Base-by-base conservation (phyloP, 1,284 basidiomycete species). In the Athelia sp. region DNA sequence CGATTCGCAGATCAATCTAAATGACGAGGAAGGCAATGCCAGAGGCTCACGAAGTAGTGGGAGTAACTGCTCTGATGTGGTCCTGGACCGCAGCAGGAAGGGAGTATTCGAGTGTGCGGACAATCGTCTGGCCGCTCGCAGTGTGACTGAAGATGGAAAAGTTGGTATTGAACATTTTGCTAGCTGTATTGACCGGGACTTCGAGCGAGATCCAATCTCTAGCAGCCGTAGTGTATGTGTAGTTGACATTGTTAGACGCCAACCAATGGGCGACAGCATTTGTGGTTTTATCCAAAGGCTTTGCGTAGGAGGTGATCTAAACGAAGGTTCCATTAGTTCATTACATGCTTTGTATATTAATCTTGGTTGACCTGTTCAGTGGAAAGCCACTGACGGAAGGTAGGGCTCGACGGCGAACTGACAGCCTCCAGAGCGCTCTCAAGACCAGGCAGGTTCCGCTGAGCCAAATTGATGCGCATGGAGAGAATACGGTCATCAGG, bases 101-200 rank as follows among this genome's bases (percentile, higher is more conserved):
- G 4, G 72, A 73, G 62, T 74, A 74, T 3, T 65, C 58, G 19
- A 74, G 62, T 1, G 72, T 73, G 45, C 72, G 70, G 46, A 68
- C 50, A 24, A 57, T 51, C 48, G 62, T 47, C 29, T 58, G 48
- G 32, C 67, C 65, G 15, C 57, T 68, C 15, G 57, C 58, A 3
- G 59, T 53, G 54, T 76, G 68, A 11, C 58, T 60, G 59, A 70
- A 76, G 13, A 61, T 55, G n/a, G 65, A 59, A 56, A 71, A 76
- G 40, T 73, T 54, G 21, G 71, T 61, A 31, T 64, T 59, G 47
- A 76, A 60, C n/a, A 76, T 56, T 46, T 59, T 53, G 55, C 64
- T 72, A 3, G 71, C 72, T 54, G 72, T 62, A 50, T 62, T 60
- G 35, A 72, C 64, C 11, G 71, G 62, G 17, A 70, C 56, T 13